Base-by-base conservation (phyloP, 225 moss, liverwort and hornwort species). In the Pleurozium schreberi region DNA sequence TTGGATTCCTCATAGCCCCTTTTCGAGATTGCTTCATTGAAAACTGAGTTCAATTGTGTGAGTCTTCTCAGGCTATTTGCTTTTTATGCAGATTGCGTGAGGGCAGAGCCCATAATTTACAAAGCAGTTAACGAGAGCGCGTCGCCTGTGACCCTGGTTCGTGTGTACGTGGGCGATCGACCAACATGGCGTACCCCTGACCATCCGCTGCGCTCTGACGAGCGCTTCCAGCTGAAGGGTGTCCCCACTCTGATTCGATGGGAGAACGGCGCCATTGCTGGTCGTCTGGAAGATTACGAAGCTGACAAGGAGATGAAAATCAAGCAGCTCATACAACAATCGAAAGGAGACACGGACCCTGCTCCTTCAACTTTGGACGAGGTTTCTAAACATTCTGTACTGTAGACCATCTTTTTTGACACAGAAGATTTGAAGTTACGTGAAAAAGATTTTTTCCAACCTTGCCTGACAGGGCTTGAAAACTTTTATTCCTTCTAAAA, bases 51-150 rank as follows among this genome's bases (percentile, higher is more conserved):
- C 25, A 78, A 66, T 57, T 80, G 30, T 58, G 80, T 80, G 12
- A 28, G 28, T 42, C 28, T 80, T 80, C 80, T 80, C 59, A 80
- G 80, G 11, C 40, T 58, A 42, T 42, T 58, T 65, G 83, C n/a
- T 65, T 63, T 40, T 33, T 87, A 80, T 91, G 92, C 95, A 96
- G 98, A 99, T 92, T 99, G 98, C 88, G 98, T 94, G 84, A 96
- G 91, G 89, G 98, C 98, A 67, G 97, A 99, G 89, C 98, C 98
- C 63, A 85, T 96, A 19, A 97, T 99, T 81, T 99, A 97, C 93
- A 96, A 95, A 70, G 60, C 89, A 23, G 92, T 96, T 88, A 92
- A 99, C 57, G 93, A 95, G 81, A 88, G 87, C 52, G 88, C 92
- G 38, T 92, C 92, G 76, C 94, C 91, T 14, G 88, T 94, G 83